Evolutionary conservation across 768 basidiomycete species (phyloP).

Genomic region (Asterophora lycoperdoides): DNA sequence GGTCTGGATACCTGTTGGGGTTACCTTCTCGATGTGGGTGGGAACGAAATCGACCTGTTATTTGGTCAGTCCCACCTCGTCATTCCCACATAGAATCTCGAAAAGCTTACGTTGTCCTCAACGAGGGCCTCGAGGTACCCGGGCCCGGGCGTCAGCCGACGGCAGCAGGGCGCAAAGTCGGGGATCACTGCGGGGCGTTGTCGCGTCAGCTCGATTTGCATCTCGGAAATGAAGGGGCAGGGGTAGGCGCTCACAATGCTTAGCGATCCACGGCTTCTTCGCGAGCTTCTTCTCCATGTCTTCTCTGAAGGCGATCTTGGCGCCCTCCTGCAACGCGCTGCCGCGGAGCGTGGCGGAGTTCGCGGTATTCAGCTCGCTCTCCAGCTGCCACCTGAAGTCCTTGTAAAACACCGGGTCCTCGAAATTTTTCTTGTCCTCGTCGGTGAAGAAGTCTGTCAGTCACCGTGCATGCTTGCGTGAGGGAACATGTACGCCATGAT

Average conservation of each 20-base stretch:
- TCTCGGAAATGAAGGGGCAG: background rate
- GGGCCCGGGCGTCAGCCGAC: conserved; percentile 63
- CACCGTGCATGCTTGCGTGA: background rate
- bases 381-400: conserved; percentile 44
- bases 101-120: conserved; percentile 47
- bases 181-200: conserved; percentile 43
- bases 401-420: conserved; percentile 45
- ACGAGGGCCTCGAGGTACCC: conserved; percentile 65
- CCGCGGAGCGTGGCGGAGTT: conserved; percentile 40
- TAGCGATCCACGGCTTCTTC: conserved; percentile 58
- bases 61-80: background rate
- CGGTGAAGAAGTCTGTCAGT: conserved; percentile 41
- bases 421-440: conserved; percentile 47
- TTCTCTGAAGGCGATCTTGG: conserved; percentile 33
- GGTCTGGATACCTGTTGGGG: conserved; percentile 52
- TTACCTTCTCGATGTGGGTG: conserved; percentile 46
- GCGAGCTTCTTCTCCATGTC: conserved; percentile 48
- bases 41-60: conserved; percentile 50
- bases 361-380: conserved; percentile 43
- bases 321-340: conserved; percentile 32
- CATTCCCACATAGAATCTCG: background rate
- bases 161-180: conserved; percentile 53
- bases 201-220: background rate
- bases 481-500: background rate
- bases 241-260: conserved; percentile 36